A percentile compares a stretch with the other conserved stretches of the same genome.
phyloP scores from a whole-genome alignment of 305 asterid species.

The Vinca major region DNA sequence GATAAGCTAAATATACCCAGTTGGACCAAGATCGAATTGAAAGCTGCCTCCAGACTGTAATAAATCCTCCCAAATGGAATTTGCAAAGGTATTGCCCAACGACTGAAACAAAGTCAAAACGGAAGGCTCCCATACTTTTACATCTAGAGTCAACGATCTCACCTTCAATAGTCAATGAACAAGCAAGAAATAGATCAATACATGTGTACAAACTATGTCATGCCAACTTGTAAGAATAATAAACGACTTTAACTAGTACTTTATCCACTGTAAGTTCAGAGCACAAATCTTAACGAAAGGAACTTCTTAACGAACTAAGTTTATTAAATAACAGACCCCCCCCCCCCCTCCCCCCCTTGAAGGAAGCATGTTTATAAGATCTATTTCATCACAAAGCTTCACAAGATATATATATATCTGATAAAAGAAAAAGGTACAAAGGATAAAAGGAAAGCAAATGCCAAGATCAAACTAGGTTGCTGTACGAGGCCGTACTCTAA shows the following conservation, averaged over 20 bases:
- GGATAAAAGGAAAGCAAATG: neutral
- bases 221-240: neutral
- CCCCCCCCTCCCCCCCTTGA: no score
- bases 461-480: neutral
- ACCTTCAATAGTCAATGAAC: constrained; percentile 42
- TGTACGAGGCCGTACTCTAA: neutral
- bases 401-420: neutral
- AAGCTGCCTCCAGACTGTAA: constrained; percentile 69
- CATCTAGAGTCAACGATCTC: constrained; percentile 95
- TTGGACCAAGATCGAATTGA: constrained; percentile 52
- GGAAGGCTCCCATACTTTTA: constrained; percentile 97
- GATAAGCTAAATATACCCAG: constrained; percentile 50
- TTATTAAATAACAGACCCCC: neutral
- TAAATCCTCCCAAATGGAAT: constrained; percentile 91
- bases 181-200: constrained; percentile 3
- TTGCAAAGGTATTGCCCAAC: constrained; percentile 79
- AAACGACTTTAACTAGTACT: neutral
- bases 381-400: neutral
- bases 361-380: neutral
- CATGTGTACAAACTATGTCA: constrained; percentile 7
- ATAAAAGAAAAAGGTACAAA: neutral
- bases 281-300: neutral
- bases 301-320: neutral
- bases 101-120: constrained; percentile 88
- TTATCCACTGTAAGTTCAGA: neutral